Conservation (phyloP, 2,329 filamentous ascomycete genomes). For the Chaetomiaceae sp. region DNA sequence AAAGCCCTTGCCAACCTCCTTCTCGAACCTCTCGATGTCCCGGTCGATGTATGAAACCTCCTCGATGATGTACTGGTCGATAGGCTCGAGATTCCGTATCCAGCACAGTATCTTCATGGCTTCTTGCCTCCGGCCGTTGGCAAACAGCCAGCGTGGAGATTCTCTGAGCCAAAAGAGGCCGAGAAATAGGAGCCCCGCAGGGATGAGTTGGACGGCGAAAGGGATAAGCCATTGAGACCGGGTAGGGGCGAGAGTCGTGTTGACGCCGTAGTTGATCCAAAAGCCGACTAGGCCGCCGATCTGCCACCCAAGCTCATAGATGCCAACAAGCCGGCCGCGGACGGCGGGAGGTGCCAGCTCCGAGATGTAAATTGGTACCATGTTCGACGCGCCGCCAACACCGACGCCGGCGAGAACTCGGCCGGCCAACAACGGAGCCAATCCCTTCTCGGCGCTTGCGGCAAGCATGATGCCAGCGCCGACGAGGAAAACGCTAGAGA, state of each 20-base stretch:
- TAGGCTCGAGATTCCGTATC: conserved; percentile 55
- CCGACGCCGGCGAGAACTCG: conserved; percentile 61
- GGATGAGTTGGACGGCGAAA: conserved; percentile 63
- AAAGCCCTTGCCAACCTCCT: conserved; percentile 65
- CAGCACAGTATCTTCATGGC: conserved; percentile 57
- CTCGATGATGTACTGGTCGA: conserved; percentile 65
- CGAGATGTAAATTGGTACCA: conserved; percentile 60
- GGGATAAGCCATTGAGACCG: conserved; percentile 61
- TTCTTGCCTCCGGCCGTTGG: conserved; percentile 55
- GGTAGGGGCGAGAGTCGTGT: conserved; percentile 43
- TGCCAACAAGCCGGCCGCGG: conserved; percentile 59
- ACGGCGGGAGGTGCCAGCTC: conserved; percentile 59
- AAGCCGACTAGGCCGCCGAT: conserved; percentile 60
- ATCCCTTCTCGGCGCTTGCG: conserved; percentile 54
- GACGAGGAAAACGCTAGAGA: conserved; percentile 60
- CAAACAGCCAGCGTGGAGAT: conserved; percentile 66
- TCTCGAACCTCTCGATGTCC: conserved; percentile 61
- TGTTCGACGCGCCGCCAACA: conserved; percentile 59
- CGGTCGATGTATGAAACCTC: conserved; percentile 68
- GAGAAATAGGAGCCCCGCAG: conserved; percentile 57
- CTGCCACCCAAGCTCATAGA: conserved; percentile 65
- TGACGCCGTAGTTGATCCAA: conserved; percentile 63
- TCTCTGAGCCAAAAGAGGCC: conserved; percentile 59
- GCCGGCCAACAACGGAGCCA: conserved; percentile 60
- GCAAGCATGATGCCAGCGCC: conserved; percentile 71